Base-by-base conservation (phyloP, 345 rosid genomes). In the Alliaria petiolata region DNA sequence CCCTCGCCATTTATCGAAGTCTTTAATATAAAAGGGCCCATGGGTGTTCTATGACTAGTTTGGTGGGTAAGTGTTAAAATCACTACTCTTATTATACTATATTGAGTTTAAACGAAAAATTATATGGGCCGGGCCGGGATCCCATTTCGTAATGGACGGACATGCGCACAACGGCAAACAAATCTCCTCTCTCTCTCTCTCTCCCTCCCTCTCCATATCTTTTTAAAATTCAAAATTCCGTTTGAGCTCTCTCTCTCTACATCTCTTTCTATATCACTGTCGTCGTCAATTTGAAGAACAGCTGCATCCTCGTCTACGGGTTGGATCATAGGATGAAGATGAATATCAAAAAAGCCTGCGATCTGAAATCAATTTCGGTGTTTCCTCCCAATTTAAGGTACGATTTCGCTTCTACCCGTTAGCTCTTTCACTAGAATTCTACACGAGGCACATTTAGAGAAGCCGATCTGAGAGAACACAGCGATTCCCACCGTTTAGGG, bases 261-360 rank as follows among this genome's bases (percentile, higher is more conserved):
- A 52, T 3, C 26, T 40, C 55, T 62, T 25, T 0, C 3, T 22
- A 22, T 25, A 39, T 62, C 54, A 33, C 55, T 6, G 10, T 34
- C 4, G 10, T 34, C 47, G 38, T 25, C 19, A 55, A 13, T 55
- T 56, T 12, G 77, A 65, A 73, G 65, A 62, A 16, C 2, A 42
- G 49, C 33, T 34, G 64, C 64, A 31, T 64, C 43, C 0, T 64
- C 57, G 26, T 52, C 44, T 49, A 20, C 25, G 30, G 19, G 16
- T 46, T 25, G 14, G 75, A 74, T 62, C 63, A 0, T 7, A 10
- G 8, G 74, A 89, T 86, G 97, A 95, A 91, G 85, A 76, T 89
- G 96, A 95, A 92, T 82, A 85, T 90, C 82, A 92, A 92, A 83
- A 88, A 81, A 84, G 96, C 87, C 20, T 86, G 84, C 83, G 98